phyloP scores from a whole-genome alignment of 2,329 filamentous ascomycete genomes.

The Alternaria sp. region DNA sequence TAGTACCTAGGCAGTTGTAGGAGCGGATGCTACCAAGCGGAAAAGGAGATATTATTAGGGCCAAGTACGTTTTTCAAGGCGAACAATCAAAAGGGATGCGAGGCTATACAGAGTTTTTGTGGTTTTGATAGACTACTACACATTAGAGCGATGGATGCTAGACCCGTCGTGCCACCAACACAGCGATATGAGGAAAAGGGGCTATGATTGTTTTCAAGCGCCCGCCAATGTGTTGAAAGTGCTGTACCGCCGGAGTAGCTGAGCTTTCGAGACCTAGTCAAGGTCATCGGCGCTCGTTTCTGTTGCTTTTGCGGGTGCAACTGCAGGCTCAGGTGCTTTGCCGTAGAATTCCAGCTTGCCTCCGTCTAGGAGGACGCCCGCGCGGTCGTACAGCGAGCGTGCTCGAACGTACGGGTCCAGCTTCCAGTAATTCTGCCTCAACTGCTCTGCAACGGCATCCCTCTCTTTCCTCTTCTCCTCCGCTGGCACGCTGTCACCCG shows the following conservation, averaged over 20 bases:
- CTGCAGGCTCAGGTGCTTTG: constrained; percentile 26
- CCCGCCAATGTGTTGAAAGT: constrained; percentile 3
- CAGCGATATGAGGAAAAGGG: neutral
- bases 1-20: neutral
- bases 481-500: constrained; percentile 47
- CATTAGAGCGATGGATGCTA: constrained; percentile 4
- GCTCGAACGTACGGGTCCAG: constrained; percentile 88
- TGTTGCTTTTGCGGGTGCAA: constrained; percentile 14
- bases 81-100: neutral
- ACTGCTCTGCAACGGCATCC: constrained; percentile 66
- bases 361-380: constrained; percentile 71
- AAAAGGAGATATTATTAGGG: constrained; percentile 1
- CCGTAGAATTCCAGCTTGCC: constrained; percentile 79
- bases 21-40: neutral
- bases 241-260: neutral
- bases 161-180: neutral
- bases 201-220: constrained; percentile 2
- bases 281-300: constrained; percentile 47
- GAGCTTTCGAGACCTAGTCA: constrained; percentile 33
- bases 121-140: neutral
- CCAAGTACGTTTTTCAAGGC: neutral
- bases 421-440: constrained; percentile 84
- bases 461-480: constrained; percentile 66
- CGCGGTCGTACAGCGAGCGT: constrained; percentile 82
- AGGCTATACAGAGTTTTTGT: constrained; percentile 2